Evolutionary conservation across 768 basidiomycete species (phyloP), one percentile per base, ranked within the genome.

Genomic region (Lentinula sp.): DNA sequence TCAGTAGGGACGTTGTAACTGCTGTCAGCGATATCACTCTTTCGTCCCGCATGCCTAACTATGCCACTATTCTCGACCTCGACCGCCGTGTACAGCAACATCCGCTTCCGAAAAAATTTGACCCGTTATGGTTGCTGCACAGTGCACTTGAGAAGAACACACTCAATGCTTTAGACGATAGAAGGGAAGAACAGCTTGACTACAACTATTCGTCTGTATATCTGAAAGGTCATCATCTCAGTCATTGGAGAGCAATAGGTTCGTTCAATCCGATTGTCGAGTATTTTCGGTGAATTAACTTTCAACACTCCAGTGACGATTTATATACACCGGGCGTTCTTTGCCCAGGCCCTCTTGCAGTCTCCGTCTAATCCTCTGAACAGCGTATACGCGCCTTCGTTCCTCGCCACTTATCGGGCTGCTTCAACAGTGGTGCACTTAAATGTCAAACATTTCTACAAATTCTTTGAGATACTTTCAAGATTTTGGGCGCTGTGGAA

Each of bases 371-470:
- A 79, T 57, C 80, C 80, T 11, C 72, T 80, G 7, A 70, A 73
- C 16, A 77, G 77, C 61, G 73, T 75, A 1, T 80, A 77, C 37
- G 79, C 80, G 0, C 77, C 80, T 5, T 80, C 80, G 8, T 78
- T 79, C 65, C 71, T 81, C 28, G 78, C 80, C 4, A 74, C 79
- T 7, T 79, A 79, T 64, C 74, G 77, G 46, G 76, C 77, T 59
- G 80, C 80, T 4, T 78, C 77, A 1, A 18, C 11, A 7, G 51
- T 63, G 11, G 21, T 56, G 0, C 23, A 56, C n/a, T 15, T 31
- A 0, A 43, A 28, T 42, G 55, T 43, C 2, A 37, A 43, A 16
- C 40, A 56, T 45, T 56, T 56, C 16, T 43, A 43, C 11, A 40
- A 32, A 7, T 43, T 34, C 40, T 23, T 6, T 4, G 21, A 42